Base-by-base conservation (phyloP, 2,329 filamentous ascomycete genomes). In the Tolypocladium paradoxum region DNA sequence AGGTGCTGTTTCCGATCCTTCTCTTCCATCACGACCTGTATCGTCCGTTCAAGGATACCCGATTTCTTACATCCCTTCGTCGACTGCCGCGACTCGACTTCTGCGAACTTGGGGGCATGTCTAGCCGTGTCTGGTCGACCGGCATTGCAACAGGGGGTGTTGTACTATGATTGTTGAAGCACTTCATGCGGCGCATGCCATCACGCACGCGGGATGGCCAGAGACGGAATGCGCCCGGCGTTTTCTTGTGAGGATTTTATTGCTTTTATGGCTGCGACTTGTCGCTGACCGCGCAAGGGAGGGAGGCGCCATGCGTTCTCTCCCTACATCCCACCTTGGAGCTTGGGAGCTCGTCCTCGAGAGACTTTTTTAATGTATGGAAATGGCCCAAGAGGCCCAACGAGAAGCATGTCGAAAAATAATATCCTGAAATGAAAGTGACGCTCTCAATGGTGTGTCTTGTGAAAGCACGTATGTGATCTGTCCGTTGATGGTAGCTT, bases 151-250 rank as follows among this genome's bases (percentile, higher is more conserved):
- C 14, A 2, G 52, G 48, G 46, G 53, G 49, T 40, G 50, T 40
- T 58, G 57, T 60, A 60, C 51, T 57, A 56, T 57, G 53, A 58
- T 58, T 49, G 53, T 52, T 48, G 50, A 55, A 55, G 34, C 53
- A 52, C 35, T 54, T 56, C 56, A 57, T 57, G 58, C 55, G 57
- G 57, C 50, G 51, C 51, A 54, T 56, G 48, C 38, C 40, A 53
- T 53, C 48, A 56, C 54, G 56, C 49, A 55, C 56, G 37, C 54
- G 43, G 52, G 36, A 53, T 49, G 31, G 22, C 34, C 38, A 55
- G 49, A 49, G 55, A 56, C 51, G 56, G 58, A 56, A 56, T 58
- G 57, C 57, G 54, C 50, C 55, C 58, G 64, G 62, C 63, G 63
- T 63, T 64, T 58, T 49, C 49, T 57, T 55, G 55, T 61, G 51